Percentiles rank a stretch among this genome's conserved stretches.
These are phyloP conservation scores for Geotrichum siamense DNA, from an alignment of 1,139 yeast genomes.

Conservation along the genomic window DNA sequence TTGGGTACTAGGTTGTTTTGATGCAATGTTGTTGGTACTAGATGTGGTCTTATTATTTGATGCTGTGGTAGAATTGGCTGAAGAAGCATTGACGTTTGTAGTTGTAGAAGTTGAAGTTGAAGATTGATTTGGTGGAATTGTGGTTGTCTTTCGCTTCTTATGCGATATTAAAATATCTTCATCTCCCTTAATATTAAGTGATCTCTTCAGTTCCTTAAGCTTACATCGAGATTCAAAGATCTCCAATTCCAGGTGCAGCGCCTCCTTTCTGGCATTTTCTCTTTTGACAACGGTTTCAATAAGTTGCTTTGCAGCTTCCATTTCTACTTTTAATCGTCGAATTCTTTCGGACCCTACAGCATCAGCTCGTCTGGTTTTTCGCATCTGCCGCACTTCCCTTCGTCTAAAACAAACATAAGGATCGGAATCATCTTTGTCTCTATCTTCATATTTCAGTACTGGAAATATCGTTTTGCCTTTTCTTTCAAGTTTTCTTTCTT, in stretches of 20 bases:
- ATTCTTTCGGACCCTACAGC: slow-evolving; percentile 82
- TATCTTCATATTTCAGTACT: slow-evolving; percentile 72
- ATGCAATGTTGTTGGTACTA: slow-evolving; percentile 16
- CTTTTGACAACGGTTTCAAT: slow-evolving; percentile 67
- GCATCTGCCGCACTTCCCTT: slow-evolving; percentile 90
- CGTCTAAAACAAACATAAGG: slow-evolving; percentile 95
- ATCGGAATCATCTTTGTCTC: slow-evolving; percentile 85
- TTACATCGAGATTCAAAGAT: slow-evolving; percentile 65
- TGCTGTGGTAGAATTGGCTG: slow-evolving; percentile 12
- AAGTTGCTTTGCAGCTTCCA: slow-evolving; percentile 68
- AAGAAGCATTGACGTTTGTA: not conserved
- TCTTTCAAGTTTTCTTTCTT: slow-evolving; percentile 58
- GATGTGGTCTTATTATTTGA: slow-evolving; percentile 19
- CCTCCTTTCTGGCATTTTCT: slow-evolving; percentile 55
- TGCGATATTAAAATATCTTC: slow-evolving; percentile 78
- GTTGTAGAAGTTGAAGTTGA: not conserved
- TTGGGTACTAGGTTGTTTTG: slow-evolving; percentile 14
- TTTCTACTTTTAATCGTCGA: slow-evolving; percentile 63
- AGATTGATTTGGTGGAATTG: too few relatives aligned
- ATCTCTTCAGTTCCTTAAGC: slow-evolving; percentile 66
- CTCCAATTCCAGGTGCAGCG: slow-evolving; percentile 51
- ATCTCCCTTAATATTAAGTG: slow-evolving; percentile 70
- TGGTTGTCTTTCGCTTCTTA: slow-evolving; percentile 52
- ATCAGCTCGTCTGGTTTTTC: slow-evolving; percentile 95
- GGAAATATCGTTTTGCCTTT: slow-evolving; percentile 72